These are phyloP conservation scores for Lactarius psammicola DNA, from an alignment of 768 basidiomycete species.

Conservation along the genomic window DNA sequence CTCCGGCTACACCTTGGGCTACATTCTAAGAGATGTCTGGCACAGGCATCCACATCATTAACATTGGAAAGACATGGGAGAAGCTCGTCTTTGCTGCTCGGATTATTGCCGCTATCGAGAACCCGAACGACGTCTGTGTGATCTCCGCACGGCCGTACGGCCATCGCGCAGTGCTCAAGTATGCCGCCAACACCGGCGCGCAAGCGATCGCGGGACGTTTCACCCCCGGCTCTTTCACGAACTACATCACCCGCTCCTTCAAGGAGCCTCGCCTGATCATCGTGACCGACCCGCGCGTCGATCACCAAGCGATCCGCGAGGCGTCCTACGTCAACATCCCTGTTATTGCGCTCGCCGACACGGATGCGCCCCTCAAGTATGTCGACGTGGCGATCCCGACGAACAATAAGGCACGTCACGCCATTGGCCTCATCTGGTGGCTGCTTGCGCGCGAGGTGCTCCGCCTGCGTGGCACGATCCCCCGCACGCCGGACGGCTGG, in stretches of 20 bases:
- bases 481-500: conserved; percentile 91
- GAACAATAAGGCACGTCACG: conserved; percentile 98
- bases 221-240: conserved; percentile 98
- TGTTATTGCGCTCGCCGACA: conserved; percentile 98
- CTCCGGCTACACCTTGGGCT: neutral
- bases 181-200: conserved; percentile 95
- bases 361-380: conserved; percentile 95
- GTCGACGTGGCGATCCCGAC: conserved; percentile 98
- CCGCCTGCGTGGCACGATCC: conserved; percentile 90
- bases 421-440: conserved; percentile 98
- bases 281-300: conserved; percentile 98
- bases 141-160: conserved; percentile 99
- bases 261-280: conserved; percentile 99
- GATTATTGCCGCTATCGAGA: conserved; percentile 95
- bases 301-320: conserved; percentile 99
- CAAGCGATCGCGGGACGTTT: conserved; percentile 99
- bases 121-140: conserved; percentile 97
- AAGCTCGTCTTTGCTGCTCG: conserved; percentile 98
- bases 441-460: conserved; percentile 96
- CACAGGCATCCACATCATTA: conserved; percentile 90
- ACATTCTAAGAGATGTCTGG: conserved; percentile 21
- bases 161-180: conserved; percentile 99
- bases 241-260: conserved; percentile 99
- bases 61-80: conserved; percentile 99
- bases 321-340: conserved; percentile 99